Percentiles rank a stretch among this genome's conserved stretches.
phyloP scores from a whole-genome alignment of 2,329 filamentous ascomycete species.

The Colletotrichum tamarilloi region DNA sequence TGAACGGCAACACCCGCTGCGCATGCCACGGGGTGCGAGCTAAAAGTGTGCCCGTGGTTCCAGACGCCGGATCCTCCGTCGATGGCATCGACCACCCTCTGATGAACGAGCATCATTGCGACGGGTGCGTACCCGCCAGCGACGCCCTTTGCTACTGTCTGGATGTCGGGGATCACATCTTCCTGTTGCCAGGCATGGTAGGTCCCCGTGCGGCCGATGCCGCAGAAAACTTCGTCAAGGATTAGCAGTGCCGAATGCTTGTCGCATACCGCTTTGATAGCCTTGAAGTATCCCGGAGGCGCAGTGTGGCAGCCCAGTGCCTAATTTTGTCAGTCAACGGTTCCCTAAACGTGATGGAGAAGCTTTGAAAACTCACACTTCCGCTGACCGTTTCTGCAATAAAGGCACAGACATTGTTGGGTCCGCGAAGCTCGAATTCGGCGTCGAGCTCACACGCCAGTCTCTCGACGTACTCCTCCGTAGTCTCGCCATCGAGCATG shows the following conservation, averaged over 20 bases:
- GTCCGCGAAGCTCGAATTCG: neutral
- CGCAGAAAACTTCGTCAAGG: conserved; percentile 74
- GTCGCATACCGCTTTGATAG: conserved; percentile 63
- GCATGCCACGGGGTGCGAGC: conserved; percentile 40
- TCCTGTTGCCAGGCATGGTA: conserved; percentile 74
- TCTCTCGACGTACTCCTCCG: neutral
- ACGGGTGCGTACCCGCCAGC: conserved; percentile 66
- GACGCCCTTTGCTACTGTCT: conserved; percentile 69
- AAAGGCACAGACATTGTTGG: conserved; percentile 32
- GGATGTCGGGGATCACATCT: conserved; percentile 60
- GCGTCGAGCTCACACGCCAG: neutral
- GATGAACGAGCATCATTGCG: conserved; percentile 64
- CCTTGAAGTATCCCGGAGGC: conserved; percentile 63
- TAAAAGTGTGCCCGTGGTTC: conserved; percentile 39
- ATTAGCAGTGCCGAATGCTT: conserved; percentile 65
- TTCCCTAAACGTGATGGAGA: neutral
- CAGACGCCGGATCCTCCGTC: conserved; percentile 53
- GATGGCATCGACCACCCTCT: conserved; percentile 60
- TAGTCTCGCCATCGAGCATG: neutral
- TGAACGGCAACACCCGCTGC: conserved; percentile 43
- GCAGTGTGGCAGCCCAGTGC: conserved; percentile 48
- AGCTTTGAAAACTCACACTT: conserved; percentile 49
- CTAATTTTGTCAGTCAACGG: neutral
- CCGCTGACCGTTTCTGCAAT: conserved; percentile 54
- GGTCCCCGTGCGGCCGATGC: conserved; percentile 70